Conservation (phyloP, 2,329 filamentous ascomycete genomes). For the Pseudogymnoascus sp. region DNA sequence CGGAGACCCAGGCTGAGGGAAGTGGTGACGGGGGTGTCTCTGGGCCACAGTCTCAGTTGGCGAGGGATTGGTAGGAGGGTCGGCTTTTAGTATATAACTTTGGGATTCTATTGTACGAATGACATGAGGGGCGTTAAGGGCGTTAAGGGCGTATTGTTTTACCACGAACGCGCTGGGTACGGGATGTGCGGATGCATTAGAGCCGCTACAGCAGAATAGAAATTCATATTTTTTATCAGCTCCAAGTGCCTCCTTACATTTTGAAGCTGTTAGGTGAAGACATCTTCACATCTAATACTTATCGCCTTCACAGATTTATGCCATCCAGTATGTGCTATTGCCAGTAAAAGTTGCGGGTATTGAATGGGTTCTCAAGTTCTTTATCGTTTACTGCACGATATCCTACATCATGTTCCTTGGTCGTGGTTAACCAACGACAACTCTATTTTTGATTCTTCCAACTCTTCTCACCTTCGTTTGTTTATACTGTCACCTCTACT, state of each 20-base stretch:
- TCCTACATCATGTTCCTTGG: no score
- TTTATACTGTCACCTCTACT: background rate
- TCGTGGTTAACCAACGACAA: no score
- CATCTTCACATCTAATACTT: no score
- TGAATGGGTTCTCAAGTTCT: no score
- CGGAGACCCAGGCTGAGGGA: background rate
- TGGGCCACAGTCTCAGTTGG: background rate
- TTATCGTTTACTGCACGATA: no score
- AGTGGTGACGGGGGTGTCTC: background rate
- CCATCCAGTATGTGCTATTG: no score
- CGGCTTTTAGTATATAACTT: background rate
- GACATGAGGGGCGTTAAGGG: slow-evolving; percentile 2
- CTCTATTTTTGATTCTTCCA: no score
- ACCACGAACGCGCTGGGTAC: background rate
- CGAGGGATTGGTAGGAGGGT: background rate
- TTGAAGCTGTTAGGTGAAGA: background rate
- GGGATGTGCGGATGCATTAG: background rate
- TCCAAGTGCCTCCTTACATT: no score
- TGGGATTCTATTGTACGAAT: slow-evolving; percentile 1
- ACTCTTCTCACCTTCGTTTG: background rate
- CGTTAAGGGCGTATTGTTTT: background rate
- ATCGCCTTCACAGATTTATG: no score
- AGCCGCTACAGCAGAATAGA: background rate
- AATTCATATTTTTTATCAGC: background rate
- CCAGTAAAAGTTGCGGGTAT: no score